phyloP scores from a whole-genome alignment of 2,329 filamentous ascomycete genomes.

The Cryphonectria parasitica region DNA sequence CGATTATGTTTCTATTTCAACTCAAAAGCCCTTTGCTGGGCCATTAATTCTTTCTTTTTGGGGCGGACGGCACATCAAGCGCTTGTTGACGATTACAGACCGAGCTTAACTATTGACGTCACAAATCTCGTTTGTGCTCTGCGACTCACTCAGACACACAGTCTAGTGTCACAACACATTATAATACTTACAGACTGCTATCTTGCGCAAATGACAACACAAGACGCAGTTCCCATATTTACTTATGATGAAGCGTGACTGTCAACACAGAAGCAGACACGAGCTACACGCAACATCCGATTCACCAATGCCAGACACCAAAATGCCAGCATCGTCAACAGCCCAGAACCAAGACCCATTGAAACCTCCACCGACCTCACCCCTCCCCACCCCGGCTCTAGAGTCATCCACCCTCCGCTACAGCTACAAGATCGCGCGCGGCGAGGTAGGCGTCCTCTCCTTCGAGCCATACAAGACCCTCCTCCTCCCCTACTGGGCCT shows the following conservation, averaged over 20 bases:
- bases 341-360: no score
- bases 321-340: not conserved
- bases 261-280: no score
- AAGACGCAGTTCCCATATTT: no score
- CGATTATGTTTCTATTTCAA: not conserved
- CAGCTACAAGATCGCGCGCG: constrained; percentile 59
- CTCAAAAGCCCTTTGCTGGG: not conserved
- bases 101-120: constrained; percentile 8
- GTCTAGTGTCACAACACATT: no score
- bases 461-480: constrained; percentile 67
- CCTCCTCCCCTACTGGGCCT: constrained; percentile 64
- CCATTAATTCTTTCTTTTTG: not conserved
- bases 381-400: constrained; percentile 20
- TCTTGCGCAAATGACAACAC: no score
- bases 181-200: no score
- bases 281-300: not conserved
- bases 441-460: constrained; percentile 64
- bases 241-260: not conserved
- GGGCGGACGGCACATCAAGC: not conserved
- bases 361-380: constrained; percentile 14
- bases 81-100: no score
- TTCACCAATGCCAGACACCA: not conserved
- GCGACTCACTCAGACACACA: no score
- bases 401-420: constrained; percentile 18
- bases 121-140: not conserved